Evolutionary conservation across 768 basidiomycete genomes (phyloP), one percentile per base, ranked within the genome.

Genomic region (Dioszegia crocea): DNA sequence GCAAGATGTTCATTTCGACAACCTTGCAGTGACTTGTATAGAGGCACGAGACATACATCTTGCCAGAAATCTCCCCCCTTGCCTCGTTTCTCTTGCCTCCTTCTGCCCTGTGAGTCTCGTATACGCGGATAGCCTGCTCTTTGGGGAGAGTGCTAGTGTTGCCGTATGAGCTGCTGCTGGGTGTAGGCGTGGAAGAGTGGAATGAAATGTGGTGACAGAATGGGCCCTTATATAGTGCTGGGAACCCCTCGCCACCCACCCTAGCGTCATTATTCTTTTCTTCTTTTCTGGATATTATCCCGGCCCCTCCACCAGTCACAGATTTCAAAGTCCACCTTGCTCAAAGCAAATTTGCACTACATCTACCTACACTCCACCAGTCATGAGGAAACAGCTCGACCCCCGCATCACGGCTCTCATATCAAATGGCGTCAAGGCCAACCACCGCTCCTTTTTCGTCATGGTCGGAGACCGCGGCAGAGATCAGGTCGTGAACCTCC

Each of bases 371-470:
- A 43, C 10, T 14, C 6, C 47, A 36, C 27, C 47, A 23, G 27
- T 36, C 36, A 76, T 78, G 77, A 66, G 79, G 46, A 80, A 80
- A 63, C 79, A 80, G 70, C 84, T 96, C 56, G 94, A 97, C 77
- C 87, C 88, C 48, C 88, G 94, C 39, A 91, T 98, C 62, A 91
- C 90, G 17, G 87, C 86, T 51, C 84, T 97, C 56, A 91, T 97
- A 75, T 86, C 84, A 65, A 94, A 94, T 76, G 90, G 90, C 83
- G 92, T 96, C 75, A 87, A 89, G 77, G 83, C 86, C 66, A 91
- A 93, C 66, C 88, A 97, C 66, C 82, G 96, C 36, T 92, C 89
- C 1, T 97, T 99, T 81, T 88, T 98, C 76, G 89, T 97, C 36
- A 83, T 98, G 43, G 91, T 98, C 17, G 96, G 96, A 33, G 93